phyloP scores from a whole-genome alignment of 2,329 filamentous ascomycete genomes.

The Botrytis tulipae region DNA sequence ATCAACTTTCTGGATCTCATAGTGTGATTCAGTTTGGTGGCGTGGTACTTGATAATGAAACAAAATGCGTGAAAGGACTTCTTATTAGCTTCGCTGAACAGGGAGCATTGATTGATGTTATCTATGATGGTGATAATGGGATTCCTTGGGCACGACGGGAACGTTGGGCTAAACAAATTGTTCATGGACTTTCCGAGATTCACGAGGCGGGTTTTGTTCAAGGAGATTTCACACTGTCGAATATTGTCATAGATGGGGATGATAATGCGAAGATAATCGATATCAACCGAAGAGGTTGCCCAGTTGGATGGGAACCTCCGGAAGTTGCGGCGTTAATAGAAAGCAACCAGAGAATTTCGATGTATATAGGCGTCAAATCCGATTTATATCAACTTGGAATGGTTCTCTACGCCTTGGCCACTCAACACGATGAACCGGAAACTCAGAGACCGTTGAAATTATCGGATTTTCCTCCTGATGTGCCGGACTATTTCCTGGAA shows the following conservation, averaged over 20 bases:
- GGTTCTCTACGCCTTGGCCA: slow-evolving; percentile 87
- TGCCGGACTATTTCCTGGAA: slow-evolving; percentile 81
- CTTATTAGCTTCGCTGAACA: slow-evolving; percentile 84
- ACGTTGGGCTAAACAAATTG: slow-evolving; percentile 88
- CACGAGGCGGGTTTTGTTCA: slow-evolving; percentile 97
- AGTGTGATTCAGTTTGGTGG: slow-evolving; percentile 86
- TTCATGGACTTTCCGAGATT: slow-evolving; percentile 84
- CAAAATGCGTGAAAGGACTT: slow-evolving; percentile 76
- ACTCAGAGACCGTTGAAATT: slow-evolving; percentile 68
- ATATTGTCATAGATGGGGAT: slow-evolving; percentile 85
- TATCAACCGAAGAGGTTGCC: slow-evolving; percentile 95
- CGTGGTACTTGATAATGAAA: slow-evolving; percentile 77
- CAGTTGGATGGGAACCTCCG: slow-evolving; percentile 95
- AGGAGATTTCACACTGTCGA: slow-evolving; percentile 94
- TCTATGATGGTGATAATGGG: slow-evolving; percentile 71
- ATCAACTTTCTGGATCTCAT: slow-evolving; percentile 66
- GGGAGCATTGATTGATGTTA: slow-evolving; percentile 84
- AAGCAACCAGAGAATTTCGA: slow-evolving; percentile 84
- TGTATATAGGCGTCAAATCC: slow-evolving; percentile 98
- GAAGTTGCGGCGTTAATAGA: slow-evolving; percentile 84
- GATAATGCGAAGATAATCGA: slow-evolving; percentile 96
- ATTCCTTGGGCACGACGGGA: slow-evolving; percentile 70
- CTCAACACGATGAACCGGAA: slow-evolving; percentile 87
- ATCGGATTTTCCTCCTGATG: slow-evolving; percentile 52
- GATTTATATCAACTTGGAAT: slow-evolving; percentile 96